Evolutionary conservation across 1,139 yeast species (phyloP), one percentile per base, ranked within the genome.

Genomic region (Yamadazyma triangularis): DNA sequence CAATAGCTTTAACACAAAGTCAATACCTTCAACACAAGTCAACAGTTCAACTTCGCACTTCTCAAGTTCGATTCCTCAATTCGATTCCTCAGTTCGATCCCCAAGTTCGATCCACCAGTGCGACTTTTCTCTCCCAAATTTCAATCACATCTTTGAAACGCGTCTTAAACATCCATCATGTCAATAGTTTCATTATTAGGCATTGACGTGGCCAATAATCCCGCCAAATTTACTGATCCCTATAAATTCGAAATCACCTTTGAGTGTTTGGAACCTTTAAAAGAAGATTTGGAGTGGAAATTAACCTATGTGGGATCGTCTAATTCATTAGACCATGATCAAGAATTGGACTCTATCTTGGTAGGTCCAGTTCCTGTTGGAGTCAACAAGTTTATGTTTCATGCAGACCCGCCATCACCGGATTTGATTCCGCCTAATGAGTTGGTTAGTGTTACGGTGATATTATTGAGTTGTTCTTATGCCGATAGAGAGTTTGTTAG

Each of bases 341-440:
- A 93, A 59, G 97, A 89, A 53, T 66, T 91, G 34, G 99, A 91
- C 52, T 87, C 96, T 2, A 79, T 93, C 27, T 65, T 93, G 15
- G 99, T 91, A 4, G 98, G 99, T 0, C 99, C 98, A 0, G 95
- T 91, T 4, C 99, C 98, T 0, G 95, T 91, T 4, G 99, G 99
- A 1, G 79, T 91, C 31, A 91, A 91, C 53, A 89, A 91, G 58
- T 93, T 91, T 48, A 70, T 89, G 12, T 85, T 91, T 54, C 79
- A 86, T 21, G 97, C 98, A 0, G 97, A 91, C 49, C 95, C 99
- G 0, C 98, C 98, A 1, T 79, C 91, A 2, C 95, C 96, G 0
- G 97, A 91, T 44, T 63, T 89, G 42, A 91, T 91, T 44, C 98
- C 99, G 1, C 95, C 96, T 5, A 81, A 88, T 42, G 98, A 91